Evolutionary conservation across 176 grass and related monocot species (phyloP).

Genomic region (Paspalum notatum): DNA sequence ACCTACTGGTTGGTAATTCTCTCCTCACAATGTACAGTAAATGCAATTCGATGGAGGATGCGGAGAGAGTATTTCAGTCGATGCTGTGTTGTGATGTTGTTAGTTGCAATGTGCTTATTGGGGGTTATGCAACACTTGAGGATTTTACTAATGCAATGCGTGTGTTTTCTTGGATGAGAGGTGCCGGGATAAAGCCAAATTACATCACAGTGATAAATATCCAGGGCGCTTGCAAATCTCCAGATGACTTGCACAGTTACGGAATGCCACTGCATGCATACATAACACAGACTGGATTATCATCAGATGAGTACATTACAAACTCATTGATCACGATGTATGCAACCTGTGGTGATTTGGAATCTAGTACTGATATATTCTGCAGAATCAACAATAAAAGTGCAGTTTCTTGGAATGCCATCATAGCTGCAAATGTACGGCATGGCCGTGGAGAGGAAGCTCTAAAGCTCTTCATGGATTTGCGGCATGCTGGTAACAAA

Average conservation of each 20-base stretch:
- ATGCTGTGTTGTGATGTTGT: slow-evolving; percentile 63
- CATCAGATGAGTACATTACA: slow-evolving; percentile 66
- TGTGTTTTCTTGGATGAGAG: slow-evolving; percentile 69
- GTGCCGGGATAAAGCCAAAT: slow-evolving; percentile 47
- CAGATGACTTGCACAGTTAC: slow-evolving; percentile 45
- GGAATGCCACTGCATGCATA: slow-evolving; percentile 68
- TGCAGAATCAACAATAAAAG: slow-evolving; percentile 51
- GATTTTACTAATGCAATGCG: slow-evolving; percentile 45
- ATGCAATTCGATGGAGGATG: slow-evolving; percentile 61
- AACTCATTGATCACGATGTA: slow-evolving; percentile 90
- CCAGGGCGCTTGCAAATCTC: slow-evolving; percentile 49
- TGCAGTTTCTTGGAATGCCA: slow-evolving; percentile 73
- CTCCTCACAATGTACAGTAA: slow-evolving; percentile 76
- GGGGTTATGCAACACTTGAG: slow-evolving; percentile 51
- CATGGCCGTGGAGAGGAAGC: slow-evolving; percentile 76
- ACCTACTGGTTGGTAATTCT: slow-evolving; percentile 56
- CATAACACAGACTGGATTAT: slow-evolving; percentile 56
- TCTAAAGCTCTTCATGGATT: slow-evolving; percentile 66
- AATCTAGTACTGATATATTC: slow-evolving; percentile 72
- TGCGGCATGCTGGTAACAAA: slow-evolving; percentile 55
- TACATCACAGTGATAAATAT: slow-evolving; percentile 84
- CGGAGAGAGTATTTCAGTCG: slow-evolving; percentile 56
- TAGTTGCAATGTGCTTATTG: slow-evolving; percentile 77
- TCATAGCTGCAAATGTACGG: slow-evolving; percentile 68
- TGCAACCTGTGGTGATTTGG: slow-evolving; percentile 68